Base-by-base conservation (phyloP, 225 moss, liverwort and hornwort genomes). In the Climacium dendroides region DNA sequence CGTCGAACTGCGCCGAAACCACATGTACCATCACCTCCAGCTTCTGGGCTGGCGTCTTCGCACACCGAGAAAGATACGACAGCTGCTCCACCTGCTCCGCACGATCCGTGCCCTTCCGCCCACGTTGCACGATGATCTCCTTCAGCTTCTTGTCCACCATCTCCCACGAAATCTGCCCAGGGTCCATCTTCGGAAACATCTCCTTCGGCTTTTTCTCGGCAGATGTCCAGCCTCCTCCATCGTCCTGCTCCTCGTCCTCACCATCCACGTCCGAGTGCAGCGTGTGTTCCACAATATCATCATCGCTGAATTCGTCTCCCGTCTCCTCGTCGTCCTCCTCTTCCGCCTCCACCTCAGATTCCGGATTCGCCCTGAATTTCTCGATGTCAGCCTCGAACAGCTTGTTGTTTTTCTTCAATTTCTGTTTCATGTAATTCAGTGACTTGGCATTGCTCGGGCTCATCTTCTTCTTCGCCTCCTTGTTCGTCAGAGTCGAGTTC, bases 381-480 rank as follows among this genome's bases (percentile, higher is more conserved):
- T 97, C 98, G 39, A 98, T 98, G 66, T 98, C 96, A 3, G 41
- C 83, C 86, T 98, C 97, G 39, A 92, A 98, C 11, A 96, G 86
- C 91, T 98, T 97, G 87, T 98, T 98, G 85, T 98, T 98, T 83
- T 97, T 98, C 87, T 97, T 98, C 81, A 98, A 83, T 85, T 98
- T 98, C 87, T 98, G 98, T 88, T 98, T 98, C 97, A 98, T 98
- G 90, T 96, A 98, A 90, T 97, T 98, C 87, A 98, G 63, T 10
- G 98, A 92, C 93, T 95, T 98, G 15, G 98, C 96, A 87, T 98
- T 98, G 94, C 97, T 98, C 18, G 94, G 94, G 88, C 97, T 97
- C 98, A 98, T 98, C 85, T 93, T 97, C 97, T 95, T 97, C 93
- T 98, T 98, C n/a, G 95, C 95, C 93, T 98, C 98, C 92, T 98